Evolutionary conservation across 2,329 filamentous ascomycete genomes (phyloP), one percentile per base, ranked within the genome.

Genomic region (Colletotrichum abscissum): DNA sequence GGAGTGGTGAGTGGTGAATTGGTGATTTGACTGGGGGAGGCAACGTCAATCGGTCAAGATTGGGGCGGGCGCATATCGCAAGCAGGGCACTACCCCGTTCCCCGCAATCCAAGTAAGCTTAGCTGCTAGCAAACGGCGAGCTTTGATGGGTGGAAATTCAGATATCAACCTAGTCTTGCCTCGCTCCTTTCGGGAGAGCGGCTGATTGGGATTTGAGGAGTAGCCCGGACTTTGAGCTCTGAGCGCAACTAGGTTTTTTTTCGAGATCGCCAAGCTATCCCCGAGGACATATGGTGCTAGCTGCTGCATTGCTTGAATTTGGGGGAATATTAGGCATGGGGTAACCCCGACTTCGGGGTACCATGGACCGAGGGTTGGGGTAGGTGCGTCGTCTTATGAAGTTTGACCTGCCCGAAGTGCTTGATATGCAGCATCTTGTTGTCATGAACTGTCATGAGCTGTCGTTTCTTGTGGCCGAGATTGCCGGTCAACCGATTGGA

Each of bases 61-160:
- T 19, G 19, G 19, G 42, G 16, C 16, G 42, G 63, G 55, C 7
- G 33, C 8, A 55, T 55, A 49, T 38, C 30, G 30, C 42, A 38
- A 60, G 59, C 70, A 73, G 46, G 70, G 70, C 42, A 5, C 38
- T 35, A 22, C 59, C 59, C 55, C 26, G 59, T 69, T 62, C 58
- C 69, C 65, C 66, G 55, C 65, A 55, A 46, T 55, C 54, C 42
- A n/a, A 49, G 42, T n/a, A 49, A 49, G 42, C 42, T 49, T 42
- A 64, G 59, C 28, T n/a, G 16, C n/a, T 33, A 38, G 46, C 30
- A 19, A 69, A 55, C 35, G 57, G 19, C 24, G 70, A 52, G 65
- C 66, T n/a, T 54, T 55, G 26, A 73, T 65, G 38, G 59, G 66
- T 69, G 65, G 70, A 69, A 73, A 59, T 64, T 63, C 38, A 42